Base-by-base conservation (phyloP, 1,139 yeast genomes). In the Candida sp. region DNA sequence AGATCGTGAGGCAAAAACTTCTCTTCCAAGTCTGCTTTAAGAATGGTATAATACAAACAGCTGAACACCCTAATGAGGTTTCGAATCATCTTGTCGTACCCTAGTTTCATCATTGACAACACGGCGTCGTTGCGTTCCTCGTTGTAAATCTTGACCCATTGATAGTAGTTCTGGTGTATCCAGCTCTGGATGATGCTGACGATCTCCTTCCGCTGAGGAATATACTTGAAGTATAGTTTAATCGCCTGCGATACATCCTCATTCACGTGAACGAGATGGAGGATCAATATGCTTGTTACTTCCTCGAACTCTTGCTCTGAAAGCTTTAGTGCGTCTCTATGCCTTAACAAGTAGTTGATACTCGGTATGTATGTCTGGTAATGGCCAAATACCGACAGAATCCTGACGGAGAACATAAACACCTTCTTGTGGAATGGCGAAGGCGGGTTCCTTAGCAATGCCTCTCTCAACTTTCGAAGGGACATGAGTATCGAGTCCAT, bases 361-460 rank as follows among this genome's bases (percentile, higher is more conserved):
- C 85, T 72, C 1, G 89, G 88, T 1, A 84, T 55, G 57, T 83
- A 85, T 0, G 88, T 80, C 54, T 83, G 85, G 57, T 81, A 79
- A 55, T 81, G 82, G 3, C 84, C 84, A 4, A 77, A 63, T 3
- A 74, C 67, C 0, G 81, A 66, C 0, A 85, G 67, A 3, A 81
- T 68, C 44, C 85, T 62, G 4, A 80, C 70, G 0, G 87, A 83
- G 49, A 74, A 77, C 42, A 84, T 53, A 57, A 75, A 81, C 12
- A 84, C 87, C 22, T 69, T 62, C 46, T 72, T 72, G 17, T 76
- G 59, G 52, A 84, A 83, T 1, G 69, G 69, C 46, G 73, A 74
- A 0, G 80, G 72, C 7, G 57, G 54, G 5, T 58, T 47, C 47
- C 61, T 63, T n/a, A 85, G 59, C 37, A 85, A 58, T 2, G 87